Evolutionary conservation across 2,329 filamentous ascomycete genomes (phyloP), one percentile per base, ranked within the genome.

Genomic region (Stagonosporopsis chrysanthemi): DNA sequence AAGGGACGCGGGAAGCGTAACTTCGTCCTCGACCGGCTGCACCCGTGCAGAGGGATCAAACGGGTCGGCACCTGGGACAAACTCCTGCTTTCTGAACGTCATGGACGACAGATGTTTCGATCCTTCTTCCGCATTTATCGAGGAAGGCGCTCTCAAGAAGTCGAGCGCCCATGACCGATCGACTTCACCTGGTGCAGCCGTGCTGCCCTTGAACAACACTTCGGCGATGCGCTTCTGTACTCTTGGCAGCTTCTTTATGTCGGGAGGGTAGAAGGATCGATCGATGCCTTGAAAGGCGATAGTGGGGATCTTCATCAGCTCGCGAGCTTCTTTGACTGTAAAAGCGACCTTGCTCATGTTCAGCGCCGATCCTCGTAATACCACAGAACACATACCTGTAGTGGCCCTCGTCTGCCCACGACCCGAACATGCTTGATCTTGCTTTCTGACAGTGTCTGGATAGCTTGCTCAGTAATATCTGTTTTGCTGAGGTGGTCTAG

Each of bases 241-340:
- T 26, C 95, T 86, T 3, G 91, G 89, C 7, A 98, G 81, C n/a
- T 81, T 82, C 29, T 87, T 86, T 36, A 89, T 79, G 52, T 91
- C 83, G 0, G 82, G 69, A 0, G 92, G 92, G 43, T 95, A 81
- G 6, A 96, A 80, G 1, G 83, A 79, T 56, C 79, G 75, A 52
- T 90, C 84, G 26, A 94, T 81, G 1, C 89, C 85, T 52, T 88
- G 83, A 69, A 97, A 96, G 14, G 83, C 84, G 9, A 96, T 88
- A 0, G 80, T 80, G 0, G 86, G 84, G 2, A 98, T 82, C 46
- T 90, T 89, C 78, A 97, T 88, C 4, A 99, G 80, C 76, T 99
- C 95, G 33, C 95, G 87, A 15, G 92, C 80, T 79, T 99, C 95
- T 76, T 97, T 98, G 74, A 97, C 96, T 0, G 94, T 97, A 69